Percentiles rank a stretch among this genome's conserved stretches.
phyloP scores from a whole-genome alignment of 1,139 yeast species.

The Zygosaccharomyces sapae region DNA sequence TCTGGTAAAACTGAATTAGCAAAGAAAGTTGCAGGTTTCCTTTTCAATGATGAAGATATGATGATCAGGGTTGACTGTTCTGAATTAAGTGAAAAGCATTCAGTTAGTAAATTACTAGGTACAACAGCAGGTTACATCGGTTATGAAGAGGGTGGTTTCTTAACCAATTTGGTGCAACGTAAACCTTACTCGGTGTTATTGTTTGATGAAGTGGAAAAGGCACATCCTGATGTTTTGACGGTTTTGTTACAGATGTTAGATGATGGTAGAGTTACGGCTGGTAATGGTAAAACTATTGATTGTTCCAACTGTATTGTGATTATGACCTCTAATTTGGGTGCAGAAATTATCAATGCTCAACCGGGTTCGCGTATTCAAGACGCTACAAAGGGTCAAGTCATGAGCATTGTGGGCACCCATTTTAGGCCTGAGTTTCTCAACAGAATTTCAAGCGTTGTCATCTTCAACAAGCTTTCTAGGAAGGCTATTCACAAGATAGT shows the following conservation, averaged over 20 bases:
- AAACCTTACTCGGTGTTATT: constrained; percentile 92
- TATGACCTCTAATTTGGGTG: constrained; percentile 97
- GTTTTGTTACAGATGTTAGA: constrained; percentile 84
- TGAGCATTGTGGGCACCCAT: constrained; percentile 81
- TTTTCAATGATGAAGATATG: constrained; percentile 92
- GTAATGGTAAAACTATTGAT: constrained; percentile 89
- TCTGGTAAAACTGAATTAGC: constrained; percentile 98
- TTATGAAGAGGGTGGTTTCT: constrained; percentile 94
- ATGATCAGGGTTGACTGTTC: constrained; percentile 98
- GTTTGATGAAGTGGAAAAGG: constrained; percentile 96
- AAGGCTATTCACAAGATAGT: constrained; percentile 92
- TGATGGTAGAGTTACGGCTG: constrained; percentile 93
- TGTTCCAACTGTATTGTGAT: constrained; percentile 89
- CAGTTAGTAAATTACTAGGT: constrained; percentile 90
- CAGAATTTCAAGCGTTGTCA: constrained; percentile 88
- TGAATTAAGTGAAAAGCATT: constrained; percentile 91
- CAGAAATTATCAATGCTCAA: constrained; percentile 74
- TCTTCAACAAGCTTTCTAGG: constrained; percentile 87
- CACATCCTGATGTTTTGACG: constrained; percentile 90
- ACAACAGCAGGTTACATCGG: constrained; percentile 99
- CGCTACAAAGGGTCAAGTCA: constrained; percentile 68
- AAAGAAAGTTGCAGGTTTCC: constrained; percentile 90
- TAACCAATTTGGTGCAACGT: constrained; percentile 86
- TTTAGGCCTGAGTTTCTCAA: constrained; percentile 97
- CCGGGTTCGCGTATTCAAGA: constrained; percentile 61